phyloP scores from a whole-genome alignment of 2,329 filamentous ascomycete genomes.

The Ilyonectria sp. region DNA sequence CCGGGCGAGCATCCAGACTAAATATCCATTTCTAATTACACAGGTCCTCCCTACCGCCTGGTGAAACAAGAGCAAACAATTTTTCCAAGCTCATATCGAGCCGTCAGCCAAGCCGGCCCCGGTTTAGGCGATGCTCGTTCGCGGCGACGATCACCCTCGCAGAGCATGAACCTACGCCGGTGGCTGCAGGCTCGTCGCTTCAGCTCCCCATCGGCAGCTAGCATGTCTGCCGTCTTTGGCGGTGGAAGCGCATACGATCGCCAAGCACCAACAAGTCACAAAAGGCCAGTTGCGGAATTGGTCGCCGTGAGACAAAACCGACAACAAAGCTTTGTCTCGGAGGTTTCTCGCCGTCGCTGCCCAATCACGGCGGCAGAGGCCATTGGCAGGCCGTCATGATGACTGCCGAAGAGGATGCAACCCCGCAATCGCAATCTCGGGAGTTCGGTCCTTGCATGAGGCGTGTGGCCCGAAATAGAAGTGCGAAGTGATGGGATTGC shows the following conservation, averaged over 20 bases:
- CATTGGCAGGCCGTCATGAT: neutral
- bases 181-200: neutral
- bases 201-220: neutral
- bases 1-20: neutral
- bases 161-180: neutral
- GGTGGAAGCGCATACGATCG: neutral
- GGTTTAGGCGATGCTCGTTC: neutral
- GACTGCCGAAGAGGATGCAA: constrained; percentile 10
- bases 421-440: constrained; percentile 5
- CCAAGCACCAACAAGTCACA: neutral
- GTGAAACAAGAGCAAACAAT: neutral
- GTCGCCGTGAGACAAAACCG: neutral
- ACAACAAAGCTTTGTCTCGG: neutral
- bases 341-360: neutral
- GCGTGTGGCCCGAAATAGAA: constrained; percentile 24
- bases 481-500: constrained; percentile 4
- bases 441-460: constrained; percentile 7
- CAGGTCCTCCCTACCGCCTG: neutral
- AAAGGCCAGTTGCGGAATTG: too few relatives aligned
- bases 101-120: constrained; percentile 1
- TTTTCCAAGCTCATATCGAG: neutral
- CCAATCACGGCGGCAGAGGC: constrained; percentile 12
- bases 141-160: neutral
- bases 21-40: neutral
- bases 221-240: neutral